Evolutionary conservation across 1,139 yeast genomes (phyloP).

Genomic region (Scheffersomyces insectosa): DNA sequence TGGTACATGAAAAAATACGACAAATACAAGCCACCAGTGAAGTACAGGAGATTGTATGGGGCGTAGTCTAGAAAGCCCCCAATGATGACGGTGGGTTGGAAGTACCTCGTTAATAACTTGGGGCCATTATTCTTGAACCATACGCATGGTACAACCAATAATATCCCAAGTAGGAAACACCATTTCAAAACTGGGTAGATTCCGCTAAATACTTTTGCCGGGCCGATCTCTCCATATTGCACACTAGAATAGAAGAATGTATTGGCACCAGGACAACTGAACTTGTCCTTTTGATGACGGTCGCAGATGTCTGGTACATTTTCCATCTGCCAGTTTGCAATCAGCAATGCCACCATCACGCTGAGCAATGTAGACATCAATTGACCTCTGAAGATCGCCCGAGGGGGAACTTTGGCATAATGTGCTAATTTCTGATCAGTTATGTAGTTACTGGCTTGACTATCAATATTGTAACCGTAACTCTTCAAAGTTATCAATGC

Average conservation of each 20-base stretch:
- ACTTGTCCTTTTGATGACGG: slow-evolving; percentile 38
- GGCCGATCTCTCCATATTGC: slow-evolving; percentile 70
- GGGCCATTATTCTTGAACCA: slow-evolving; percentile 37
- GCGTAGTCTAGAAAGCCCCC: slow-evolving; percentile 50
- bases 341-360: slow-evolving; percentile 51
- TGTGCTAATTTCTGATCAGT: slow-evolving; percentile 62
- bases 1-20: slow-evolving; percentile 54
- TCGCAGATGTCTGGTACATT: slow-evolving; percentile 51
- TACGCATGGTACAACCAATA: slow-evolving; percentile 45
- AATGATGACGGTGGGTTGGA: slow-evolving; percentile 50
- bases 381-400: slow-evolving; percentile 62
- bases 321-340: slow-evolving; percentile 54
- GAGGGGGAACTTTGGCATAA: slow-evolving; percentile 60
- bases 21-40: slow-evolving; percentile 50
- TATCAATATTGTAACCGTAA: slow-evolving; percentile 58
- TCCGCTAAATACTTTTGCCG: slow-evolving; percentile 51
- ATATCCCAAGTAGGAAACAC: slow-evolving; percentile 56
- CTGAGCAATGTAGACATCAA: slow-evolving; percentile 44
- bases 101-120: slow-evolving; percentile 28
- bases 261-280: slow-evolving; percentile 51
- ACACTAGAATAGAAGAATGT: slow-evolving; percentile 56
- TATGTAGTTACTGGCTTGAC: slow-evolving; percentile 61
- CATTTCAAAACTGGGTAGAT: slow-evolving; percentile 51
- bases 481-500: slow-evolving; percentile 63
- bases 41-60: slow-evolving; percentile 58